These are phyloP conservation scores for Dryas alaskensis DNA, from an alignment of 306 rosid species.

Conservation along the genomic window DNA sequence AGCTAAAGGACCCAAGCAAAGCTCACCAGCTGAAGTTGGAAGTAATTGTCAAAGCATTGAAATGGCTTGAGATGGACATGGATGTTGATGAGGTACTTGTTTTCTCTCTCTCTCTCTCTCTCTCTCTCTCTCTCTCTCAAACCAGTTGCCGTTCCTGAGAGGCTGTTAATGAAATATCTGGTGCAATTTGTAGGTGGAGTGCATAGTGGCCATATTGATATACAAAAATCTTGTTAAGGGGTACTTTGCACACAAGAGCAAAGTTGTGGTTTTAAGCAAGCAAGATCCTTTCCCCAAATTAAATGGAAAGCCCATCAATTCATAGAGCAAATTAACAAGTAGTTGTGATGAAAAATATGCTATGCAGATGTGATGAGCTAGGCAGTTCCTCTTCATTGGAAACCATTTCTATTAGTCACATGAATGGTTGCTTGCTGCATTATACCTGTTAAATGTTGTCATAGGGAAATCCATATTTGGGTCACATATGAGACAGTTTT, in stretches of 20 bases:
- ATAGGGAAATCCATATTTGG: background rate
- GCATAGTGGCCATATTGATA: constrained; percentile 88
- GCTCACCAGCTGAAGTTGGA: constrained; percentile 97
- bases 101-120: background rate
- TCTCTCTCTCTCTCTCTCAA: background rate
- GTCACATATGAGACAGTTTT: background rate
- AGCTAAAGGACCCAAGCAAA: constrained; percentile 83
- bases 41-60: constrained; percentile 82
- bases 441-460: background rate
- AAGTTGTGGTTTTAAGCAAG: constrained; percentile 92
- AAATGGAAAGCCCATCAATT: constrained; percentile 79
- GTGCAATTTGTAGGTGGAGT: constrained; percentile 75
- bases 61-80: constrained; percentile 92
- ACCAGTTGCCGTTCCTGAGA: background rate
- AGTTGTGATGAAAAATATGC: background rate
- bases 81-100: constrained; percentile 81
- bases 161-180: constrained; percentile 1
- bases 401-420: background rate
- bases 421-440: background rate
- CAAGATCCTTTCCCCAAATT: constrained; percentile 91
- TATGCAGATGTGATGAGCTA: background rate
- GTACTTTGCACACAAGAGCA: constrained; percentile 96
- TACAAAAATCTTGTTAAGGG: constrained; percentile 82
- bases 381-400: background rate
- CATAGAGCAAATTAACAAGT: constrained; percentile 26